Evolutionary conservation across 768 basidiomycete species (phyloP), one percentile per base, ranked within the genome.

Genomic region (Boletus subparvulus): DNA sequence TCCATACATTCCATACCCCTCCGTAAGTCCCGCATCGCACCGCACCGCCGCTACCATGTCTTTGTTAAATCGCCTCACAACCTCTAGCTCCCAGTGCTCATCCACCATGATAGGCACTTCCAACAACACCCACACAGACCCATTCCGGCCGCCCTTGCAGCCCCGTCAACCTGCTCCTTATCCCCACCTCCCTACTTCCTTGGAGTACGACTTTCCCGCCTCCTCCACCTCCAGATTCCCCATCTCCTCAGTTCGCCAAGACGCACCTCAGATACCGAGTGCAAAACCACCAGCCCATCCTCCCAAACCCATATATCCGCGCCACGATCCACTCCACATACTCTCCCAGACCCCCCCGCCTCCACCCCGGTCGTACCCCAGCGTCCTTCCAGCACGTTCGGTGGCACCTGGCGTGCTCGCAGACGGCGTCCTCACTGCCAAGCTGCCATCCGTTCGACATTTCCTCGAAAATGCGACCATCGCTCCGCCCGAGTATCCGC

Each of bases 381-480:
- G 16, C 60, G 47, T 52, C 51, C 52, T 48, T 41, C 68, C 62
- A 50, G 67, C 61, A 14, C 61, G 56, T 8, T 54, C 69, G 50
- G 66, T 76, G 56, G 68, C 62, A 48, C 75, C 75, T 14, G 75
- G 75, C 50, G 56, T 76, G 3, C 73, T 74, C 36, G 65, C 65
- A 47, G 67, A 74, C 37, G 75, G 75, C 32, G 70, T 79, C 24
- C 74, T 80, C 61, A 82, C 81, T 17, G 73, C 77, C 14, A 76
- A 75, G 39, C 74, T 79, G 40, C 81, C 83, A 17, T 72, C 74
- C 30, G 83, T 86, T 6, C 75, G 77, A 48, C 62, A 69, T 19
- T 80, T 82, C 63, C 78, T 87, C 61, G 65, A 69, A 4, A 71
- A 71, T 40, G 76, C 70, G n/a, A 49, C 63, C 37, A 78, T 52